Evolutionary conservation across 331 rosid species (phyloP).

Genomic region (Pyrus hybrid): DNA sequence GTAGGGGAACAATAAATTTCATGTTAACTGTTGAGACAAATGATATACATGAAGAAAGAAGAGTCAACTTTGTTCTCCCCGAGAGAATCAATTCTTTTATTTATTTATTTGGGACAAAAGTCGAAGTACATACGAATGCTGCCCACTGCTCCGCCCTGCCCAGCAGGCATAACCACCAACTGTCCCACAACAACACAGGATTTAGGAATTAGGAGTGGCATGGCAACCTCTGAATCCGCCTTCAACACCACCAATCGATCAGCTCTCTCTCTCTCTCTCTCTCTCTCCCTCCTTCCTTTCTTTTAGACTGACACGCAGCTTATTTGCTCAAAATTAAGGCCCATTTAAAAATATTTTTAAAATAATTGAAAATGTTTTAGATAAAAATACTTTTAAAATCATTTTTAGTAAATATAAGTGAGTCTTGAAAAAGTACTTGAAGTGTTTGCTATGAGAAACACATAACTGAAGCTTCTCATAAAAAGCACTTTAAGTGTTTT

Average conservation of each 20-base stretch:
- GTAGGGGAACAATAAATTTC: not conserved
- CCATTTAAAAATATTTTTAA: fast-evolving
- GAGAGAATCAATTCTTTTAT: no score
- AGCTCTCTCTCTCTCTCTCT: not conserved
- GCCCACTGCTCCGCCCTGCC: not conserved
- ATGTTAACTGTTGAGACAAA: not conserved
- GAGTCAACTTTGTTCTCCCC: not conserved
- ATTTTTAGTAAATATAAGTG: no score
- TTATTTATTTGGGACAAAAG: not conserved
- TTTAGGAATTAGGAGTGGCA: not conserved
- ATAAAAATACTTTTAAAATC: no score
- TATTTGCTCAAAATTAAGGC: not conserved
- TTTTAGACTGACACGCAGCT: not conserved
- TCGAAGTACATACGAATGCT: not conserved
- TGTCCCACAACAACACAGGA: not conserved
- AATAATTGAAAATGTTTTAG: no score
- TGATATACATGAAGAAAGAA: no score
- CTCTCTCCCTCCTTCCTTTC: no score
- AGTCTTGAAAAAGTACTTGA: fast-evolving
- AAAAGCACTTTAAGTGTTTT: no score
- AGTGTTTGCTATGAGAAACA: fast-evolving
- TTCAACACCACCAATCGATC: not conserved
- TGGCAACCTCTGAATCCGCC: not conserved
- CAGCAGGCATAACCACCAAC: not conserved
- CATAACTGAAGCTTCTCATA: fast-evolving